These are phyloP conservation scores for Cystobasidiopsis lactophilus DNA, from an alignment of 768 basidiomycete species.

Conservation along the genomic window DNA sequence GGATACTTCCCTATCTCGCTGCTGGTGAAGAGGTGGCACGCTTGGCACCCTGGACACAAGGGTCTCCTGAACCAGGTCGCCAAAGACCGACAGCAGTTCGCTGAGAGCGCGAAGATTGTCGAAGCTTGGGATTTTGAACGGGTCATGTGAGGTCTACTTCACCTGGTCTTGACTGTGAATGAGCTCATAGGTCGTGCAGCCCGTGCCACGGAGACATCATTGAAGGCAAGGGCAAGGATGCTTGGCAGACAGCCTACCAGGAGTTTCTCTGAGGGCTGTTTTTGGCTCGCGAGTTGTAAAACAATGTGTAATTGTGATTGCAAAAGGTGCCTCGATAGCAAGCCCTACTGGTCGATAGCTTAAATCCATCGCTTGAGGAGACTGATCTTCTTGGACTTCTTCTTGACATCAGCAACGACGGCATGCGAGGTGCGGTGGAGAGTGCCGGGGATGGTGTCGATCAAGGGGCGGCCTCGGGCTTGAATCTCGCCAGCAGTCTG, in stretches of 20 bases:
- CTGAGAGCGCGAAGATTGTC: conserved; percentile 41
- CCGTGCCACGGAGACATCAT: conserved; percentile 37
- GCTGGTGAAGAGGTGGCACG: conserved; percentile 17
- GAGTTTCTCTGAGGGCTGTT: background rate
- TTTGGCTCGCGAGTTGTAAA: too few species aligned
- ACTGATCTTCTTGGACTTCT: too few species aligned
- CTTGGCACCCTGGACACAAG: conserved; percentile 21
- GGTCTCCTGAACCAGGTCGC: conserved; percentile 17
- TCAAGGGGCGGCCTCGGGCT: too few species aligned
- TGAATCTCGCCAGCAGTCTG: too few species aligned
- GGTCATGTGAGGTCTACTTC: conserved; percentile 27
- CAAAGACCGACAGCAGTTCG: conserved; percentile 32
- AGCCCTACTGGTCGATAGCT: too few species aligned
- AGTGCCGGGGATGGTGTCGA: too few species aligned
- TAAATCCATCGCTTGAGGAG: too few species aligned
- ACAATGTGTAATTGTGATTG: too few species aligned
- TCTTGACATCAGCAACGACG: too few species aligned
- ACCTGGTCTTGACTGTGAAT: conserved; percentile 21
- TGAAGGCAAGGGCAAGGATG: conserved; percentile 37
- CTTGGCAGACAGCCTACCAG: conserved; percentile 13
- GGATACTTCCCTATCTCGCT: conserved; percentile 8
- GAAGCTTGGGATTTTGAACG: conserved; percentile 44
- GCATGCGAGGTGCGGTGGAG: too few species aligned
- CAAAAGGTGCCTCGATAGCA: too few species aligned
- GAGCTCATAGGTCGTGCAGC: conserved; percentile 10